Evolutionary conservation across 345 rosid genomes (phyloP), one percentile per base, ranked within the genome.

Genomic region (Dimocarpus longan): DNA sequence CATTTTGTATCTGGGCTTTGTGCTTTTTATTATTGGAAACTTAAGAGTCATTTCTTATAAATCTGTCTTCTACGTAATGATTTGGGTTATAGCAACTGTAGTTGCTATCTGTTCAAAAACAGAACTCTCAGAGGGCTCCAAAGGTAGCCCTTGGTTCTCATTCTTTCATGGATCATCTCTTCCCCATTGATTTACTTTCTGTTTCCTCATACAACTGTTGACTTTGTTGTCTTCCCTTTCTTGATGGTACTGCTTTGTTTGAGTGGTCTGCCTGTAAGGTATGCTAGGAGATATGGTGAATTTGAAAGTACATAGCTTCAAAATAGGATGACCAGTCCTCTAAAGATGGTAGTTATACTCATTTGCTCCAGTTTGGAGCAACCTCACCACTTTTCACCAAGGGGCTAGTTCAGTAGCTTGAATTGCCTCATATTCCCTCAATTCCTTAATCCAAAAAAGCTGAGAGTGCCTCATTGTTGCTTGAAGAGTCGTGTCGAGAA

Each of bases 391-490:
- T 89, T 52, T 86, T 92, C 50, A 28, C 39, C 10, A 78, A 18
- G 66, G 93, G 93, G 24, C 69, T 88, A 40, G 62, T 11, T 13
- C 81, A 81, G 77, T 90, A 82, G 48, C 87, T 92, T 9, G 88
- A 89, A 66, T 70, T 86, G 43, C 80, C 43, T 68, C 86, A 90
- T 66, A 78, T 92, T 80, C 93, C 93, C 65, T 26, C 48, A 3
- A 68, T 92, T 66, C 93, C 94, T 10, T 79, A 70, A 22, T 88
- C 94, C 9, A 94, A 92, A 81, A 84, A 86, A 0, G 94, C 97
- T 8, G 75, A 84, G 11, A 46, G 42, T 80, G 90, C 91, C 48
- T 92, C 90, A 1, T 81, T 70, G 0, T 67, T 80, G 82, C 87
- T 90, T 5, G 91, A 90, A 73, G 89, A 88, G 68, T 88, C 91